These are phyloP conservation scores for Dipodascus albidus DNA, from an alignment of 805 yeast species.

Conservation along the genomic window DNA sequence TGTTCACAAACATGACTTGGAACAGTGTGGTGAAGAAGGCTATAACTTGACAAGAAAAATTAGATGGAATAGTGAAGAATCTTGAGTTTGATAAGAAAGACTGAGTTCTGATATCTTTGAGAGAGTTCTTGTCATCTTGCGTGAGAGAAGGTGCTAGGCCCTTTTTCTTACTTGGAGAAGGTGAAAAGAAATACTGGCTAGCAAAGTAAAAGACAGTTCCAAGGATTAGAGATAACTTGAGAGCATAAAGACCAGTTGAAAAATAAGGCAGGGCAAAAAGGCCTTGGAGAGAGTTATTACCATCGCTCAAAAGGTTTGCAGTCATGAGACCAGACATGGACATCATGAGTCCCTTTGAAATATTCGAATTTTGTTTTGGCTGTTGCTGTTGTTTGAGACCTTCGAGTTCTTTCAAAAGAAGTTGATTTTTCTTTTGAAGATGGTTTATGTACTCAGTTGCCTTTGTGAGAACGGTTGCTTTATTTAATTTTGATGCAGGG, in stretches of 20 bases:
- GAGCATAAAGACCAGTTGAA: slow-evolving; percentile 9
- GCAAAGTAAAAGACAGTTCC: slow-evolving; percentile 13
- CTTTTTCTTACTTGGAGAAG: slow-evolving; percentile 12
- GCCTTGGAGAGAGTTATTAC: slow-evolving; percentile 8
- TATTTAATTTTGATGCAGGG: slow-evolving; percentile 66
- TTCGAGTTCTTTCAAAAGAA: slow-evolving; percentile 40
- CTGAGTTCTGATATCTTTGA: slow-evolving; percentile 13
- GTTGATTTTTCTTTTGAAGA: slow-evolving; percentile 47
- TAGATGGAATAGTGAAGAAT: slow-evolving; percentile 17
- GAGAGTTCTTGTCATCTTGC: slow-evolving; percentile 5
- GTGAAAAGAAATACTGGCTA: slow-evolving; percentile 19
- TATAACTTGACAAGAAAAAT: slow-evolving; percentile 7
- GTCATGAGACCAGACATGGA: slow-evolving; percentile 29
- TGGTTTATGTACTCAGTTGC: slow-evolving; percentile 74
- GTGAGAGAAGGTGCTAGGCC: slow-evolving; percentile 6
- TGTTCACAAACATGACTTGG: slow-evolving; percentile 13
- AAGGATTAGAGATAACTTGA: slow-evolving; percentile 19
- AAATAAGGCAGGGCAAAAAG: slow-evolving; percentile 7
- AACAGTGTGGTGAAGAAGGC: not conserved
- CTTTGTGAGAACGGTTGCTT: slow-evolving; percentile 66
- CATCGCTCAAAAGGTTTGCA: slow-evolving; percentile 18
- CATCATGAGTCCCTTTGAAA: slow-evolving; percentile 24
- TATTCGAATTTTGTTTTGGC: slow-evolving; percentile 2
- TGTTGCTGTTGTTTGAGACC: slow-evolving; percentile 19
- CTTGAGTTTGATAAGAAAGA: slow-evolving; percentile 20